Conservation (phyloP, 352 stramenopile species). For the Pythium sukuiense region DNA sequence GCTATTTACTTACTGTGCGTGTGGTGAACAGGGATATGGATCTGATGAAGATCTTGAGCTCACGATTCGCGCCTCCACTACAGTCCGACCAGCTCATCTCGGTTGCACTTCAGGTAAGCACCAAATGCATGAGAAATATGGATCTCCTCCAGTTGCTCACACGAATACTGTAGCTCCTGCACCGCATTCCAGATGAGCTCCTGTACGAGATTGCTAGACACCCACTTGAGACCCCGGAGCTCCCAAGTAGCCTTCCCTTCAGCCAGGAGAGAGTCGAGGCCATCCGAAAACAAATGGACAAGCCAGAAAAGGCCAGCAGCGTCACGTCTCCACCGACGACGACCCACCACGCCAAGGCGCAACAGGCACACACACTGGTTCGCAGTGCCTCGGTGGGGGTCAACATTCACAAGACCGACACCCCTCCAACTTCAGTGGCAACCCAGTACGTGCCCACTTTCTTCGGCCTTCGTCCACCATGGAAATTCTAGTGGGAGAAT, state of each 20-base stretch:
- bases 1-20: not conserved
- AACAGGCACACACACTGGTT: constrained; percentile 2
- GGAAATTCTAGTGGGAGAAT: constrained; percentile 20
- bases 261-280: constrained; percentile 48
- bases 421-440: not conserved
- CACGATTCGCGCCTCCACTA: constrained; percentile 75
- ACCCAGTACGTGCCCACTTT: constrained; percentile 13
- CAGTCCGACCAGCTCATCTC: constrained; percentile 86
- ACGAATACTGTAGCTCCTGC: constrained; percentile 49
- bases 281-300: constrained; percentile 36
- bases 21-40: constrained; percentile 63
- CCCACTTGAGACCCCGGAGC: constrained; percentile 73
- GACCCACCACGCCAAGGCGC: not conserved
- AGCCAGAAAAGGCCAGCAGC: not conserved
- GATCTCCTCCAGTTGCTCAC: not conserved
- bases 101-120: constrained; percentile 57
- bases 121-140: no score
- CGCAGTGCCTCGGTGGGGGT: constrained; percentile 4
- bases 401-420: constrained; percentile 1
- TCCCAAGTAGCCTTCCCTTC: constrained; percentile 52
- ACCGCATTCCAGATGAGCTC: constrained; percentile 83
- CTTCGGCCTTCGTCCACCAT: constrained; percentile 22
- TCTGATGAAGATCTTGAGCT: constrained; percentile 88
- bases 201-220: constrained; percentile 86
- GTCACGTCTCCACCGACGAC: not conserved